Percentiles rank a stretch among this genome's conserved stretches.
These are phyloP conservation scores for Silene noctiflora DNA, from an alignment of 179 eudicot species.

Conservation along the genomic window DNA sequence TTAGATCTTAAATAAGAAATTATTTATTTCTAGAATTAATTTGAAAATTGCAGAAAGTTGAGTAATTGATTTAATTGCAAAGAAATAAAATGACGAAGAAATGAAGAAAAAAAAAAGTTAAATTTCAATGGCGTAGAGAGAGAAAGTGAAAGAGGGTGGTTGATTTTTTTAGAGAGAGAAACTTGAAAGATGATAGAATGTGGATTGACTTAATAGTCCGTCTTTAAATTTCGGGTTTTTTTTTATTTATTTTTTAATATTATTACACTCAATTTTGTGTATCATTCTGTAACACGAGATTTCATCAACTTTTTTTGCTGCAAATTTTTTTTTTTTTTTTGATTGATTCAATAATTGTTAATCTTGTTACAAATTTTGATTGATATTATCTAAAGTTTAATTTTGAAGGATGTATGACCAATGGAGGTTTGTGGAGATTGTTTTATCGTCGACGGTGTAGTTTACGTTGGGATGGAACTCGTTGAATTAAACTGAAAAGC, in stretches of 20 bases:
- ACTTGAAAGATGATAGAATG: constrained; percentile 23
- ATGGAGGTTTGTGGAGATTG: neutral
- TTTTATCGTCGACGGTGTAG: neutral
- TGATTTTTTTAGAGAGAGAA: constrained; percentile 24
- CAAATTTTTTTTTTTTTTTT: neutral
- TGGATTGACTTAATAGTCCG: constrained; percentile 28
- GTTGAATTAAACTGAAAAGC: neutral
- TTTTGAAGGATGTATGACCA: neutral
- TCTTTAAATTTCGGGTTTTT: neutral
- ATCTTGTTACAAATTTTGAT: neutral
- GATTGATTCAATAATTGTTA: neutral
- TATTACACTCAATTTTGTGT: neutral
- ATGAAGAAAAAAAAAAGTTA: neutral
- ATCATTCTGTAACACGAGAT: neutral
- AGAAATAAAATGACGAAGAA: neutral
- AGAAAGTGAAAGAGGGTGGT: constrained; percentile 7
- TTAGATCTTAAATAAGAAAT: neutral
- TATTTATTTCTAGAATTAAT: neutral
- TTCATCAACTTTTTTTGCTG: neutral
- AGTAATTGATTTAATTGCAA: neutral
- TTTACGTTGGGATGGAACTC: neutral
- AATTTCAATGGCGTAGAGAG: constrained; percentile 16
- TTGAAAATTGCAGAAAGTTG: neutral
- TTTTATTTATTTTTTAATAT: neutral
- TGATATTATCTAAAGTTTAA: too few relatives aligned